These are phyloP conservation scores for Plasmodium relictum DNA, from an alignment of 169 alveolate genomes.

Conservation along the genomic window DNA sequence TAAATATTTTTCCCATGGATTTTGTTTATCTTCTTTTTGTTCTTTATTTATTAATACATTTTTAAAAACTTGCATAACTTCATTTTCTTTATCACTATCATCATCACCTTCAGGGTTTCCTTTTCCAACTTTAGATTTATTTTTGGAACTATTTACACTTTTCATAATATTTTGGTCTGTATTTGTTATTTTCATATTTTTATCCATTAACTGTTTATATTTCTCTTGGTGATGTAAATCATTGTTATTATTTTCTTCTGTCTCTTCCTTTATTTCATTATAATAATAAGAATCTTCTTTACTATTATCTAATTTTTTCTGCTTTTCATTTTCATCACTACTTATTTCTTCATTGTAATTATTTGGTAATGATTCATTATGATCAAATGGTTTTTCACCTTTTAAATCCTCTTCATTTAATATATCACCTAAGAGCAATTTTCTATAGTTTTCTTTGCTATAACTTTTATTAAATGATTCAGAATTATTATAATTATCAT, in stretches of 20 bases:
- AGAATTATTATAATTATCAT: conserved; percentile 16
- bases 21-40: conserved; percentile 55
- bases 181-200: not conserved
- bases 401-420: conserved; percentile 8
- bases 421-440: conserved; percentile 77
- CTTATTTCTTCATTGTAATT: not conserved
- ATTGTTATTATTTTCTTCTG: not conserved
- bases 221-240: not conserved
- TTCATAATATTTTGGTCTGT: not conserved
- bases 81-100: conserved; percentile 67
- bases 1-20: conserved; percentile 64
- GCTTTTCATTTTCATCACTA: not conserved
- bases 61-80: conserved; percentile 54
- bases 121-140: conserved; percentile 12
- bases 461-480: conserved; percentile 28
- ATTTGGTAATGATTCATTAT: not conserved
- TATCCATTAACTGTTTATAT: not conserved
- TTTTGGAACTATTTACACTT: conserved; percentile 19
- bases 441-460: conserved; percentile 71
- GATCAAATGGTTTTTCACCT: not conserved
- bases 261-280: not conserved
- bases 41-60: conserved; percentile 57
- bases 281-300: not conserved
- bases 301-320: not conserved
- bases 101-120: conserved; percentile 4